Evolutionary conservation across 768 basidiomycete genomes (phyloP).

Genomic region (Bullera alba): DNA sequence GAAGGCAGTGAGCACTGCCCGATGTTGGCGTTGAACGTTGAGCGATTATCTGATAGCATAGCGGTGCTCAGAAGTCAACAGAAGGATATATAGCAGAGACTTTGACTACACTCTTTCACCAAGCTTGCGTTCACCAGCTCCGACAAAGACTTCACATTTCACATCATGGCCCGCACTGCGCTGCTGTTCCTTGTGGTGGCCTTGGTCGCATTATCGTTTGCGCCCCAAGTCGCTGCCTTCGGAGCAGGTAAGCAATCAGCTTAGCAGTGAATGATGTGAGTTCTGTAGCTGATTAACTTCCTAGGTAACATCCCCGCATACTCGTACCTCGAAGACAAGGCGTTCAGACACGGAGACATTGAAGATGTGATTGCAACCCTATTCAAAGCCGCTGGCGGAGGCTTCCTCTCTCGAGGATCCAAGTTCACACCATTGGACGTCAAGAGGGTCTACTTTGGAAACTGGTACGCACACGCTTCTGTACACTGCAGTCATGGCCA

Average conservation of each 20-base stretch:
- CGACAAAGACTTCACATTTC: neutral
- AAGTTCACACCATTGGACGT: conserved; percentile 76
- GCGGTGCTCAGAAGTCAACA: no score
- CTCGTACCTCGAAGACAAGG: conserved; percentile 76
- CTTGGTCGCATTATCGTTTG: conserved; percentile 33
- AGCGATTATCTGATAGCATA: no score
- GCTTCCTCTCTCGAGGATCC: conserved; percentile 55
- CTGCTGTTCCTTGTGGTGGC: conserved; percentile 22
- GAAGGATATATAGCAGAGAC: no score
- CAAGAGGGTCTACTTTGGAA: conserved; percentile 59
- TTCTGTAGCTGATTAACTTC: conserved; percentile 24
- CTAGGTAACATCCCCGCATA: conserved; percentile 79
- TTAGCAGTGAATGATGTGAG: no score
- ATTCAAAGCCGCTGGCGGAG: conserved; percentile 57
- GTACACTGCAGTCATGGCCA: neutral
- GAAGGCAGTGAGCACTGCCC: no score
- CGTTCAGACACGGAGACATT: conserved; percentile 85
- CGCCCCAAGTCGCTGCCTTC: conserved; percentile 37
- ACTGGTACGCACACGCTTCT: conserved; percentile 11
- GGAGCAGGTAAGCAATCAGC: conserved; percentile 33
- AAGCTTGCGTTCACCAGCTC: no score
- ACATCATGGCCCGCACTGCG: conserved; percentile 16
- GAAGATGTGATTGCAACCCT: conserved; percentile 54
- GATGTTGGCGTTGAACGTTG: no score
- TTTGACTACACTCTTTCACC: no score